A percentile compares a stretch with the other conserved stretches of the same genome.
Conservation (phyloP, 2,329 filamentous ascomycete genomes). For the Beauveria rudraprayagi region DNA sequence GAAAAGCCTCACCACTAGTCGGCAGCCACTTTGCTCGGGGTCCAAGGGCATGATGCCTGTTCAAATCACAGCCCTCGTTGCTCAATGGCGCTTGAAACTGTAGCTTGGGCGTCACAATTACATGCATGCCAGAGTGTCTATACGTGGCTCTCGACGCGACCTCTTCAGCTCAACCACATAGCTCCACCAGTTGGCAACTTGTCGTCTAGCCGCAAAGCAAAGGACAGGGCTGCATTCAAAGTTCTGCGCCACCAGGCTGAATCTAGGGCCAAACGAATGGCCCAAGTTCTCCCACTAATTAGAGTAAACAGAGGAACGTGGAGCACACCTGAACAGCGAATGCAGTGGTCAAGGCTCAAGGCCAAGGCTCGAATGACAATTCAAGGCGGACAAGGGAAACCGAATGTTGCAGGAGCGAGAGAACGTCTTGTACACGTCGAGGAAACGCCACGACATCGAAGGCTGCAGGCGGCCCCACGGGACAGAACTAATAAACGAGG, state of each 20-base stretch:
- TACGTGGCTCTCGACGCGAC: background rate
- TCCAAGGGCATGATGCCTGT: background rate
- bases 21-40: background rate
- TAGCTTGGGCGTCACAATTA: background rate
- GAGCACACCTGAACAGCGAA: background rate
- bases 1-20: background rate
- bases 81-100: background rate
- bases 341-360: background rate
- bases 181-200: background rate
- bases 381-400: background rate
- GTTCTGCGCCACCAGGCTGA: background rate
- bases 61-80: background rate
- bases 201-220: background rate
- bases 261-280: background rate
- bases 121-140: background rate
- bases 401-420: background rate
- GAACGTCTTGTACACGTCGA: background rate
- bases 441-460: constrained; percentile 3
- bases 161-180: background rate
- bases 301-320: background rate
- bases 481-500: background rate
- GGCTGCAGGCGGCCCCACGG: background rate
- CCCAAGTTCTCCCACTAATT: background rate
- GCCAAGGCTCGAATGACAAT: background rate
- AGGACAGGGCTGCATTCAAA: constrained; percentile 1